Evolutionary conservation across 148 eudicot species (phyloP).

Genomic region (Nyssa sinensis): DNA sequence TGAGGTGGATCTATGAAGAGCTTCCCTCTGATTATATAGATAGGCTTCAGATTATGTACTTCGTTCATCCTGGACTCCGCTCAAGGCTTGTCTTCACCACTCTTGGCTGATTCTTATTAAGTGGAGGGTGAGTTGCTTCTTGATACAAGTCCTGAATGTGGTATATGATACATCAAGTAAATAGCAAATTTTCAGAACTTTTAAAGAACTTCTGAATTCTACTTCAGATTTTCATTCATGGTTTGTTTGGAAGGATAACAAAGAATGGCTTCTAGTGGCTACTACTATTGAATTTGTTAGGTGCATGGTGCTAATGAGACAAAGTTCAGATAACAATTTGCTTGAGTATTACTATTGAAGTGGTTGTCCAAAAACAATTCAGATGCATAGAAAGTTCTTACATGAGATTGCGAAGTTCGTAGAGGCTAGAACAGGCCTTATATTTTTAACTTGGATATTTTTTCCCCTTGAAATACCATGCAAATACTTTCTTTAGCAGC

Average conservation of each 20-base stretch:
- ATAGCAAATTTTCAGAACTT: background rate
- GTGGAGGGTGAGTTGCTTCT: constrained; percentile 67
- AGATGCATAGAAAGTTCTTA: too few species aligned
- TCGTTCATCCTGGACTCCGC: constrained; percentile 90
- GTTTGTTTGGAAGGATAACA: constrained; percentile 1
- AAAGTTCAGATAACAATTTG: background rate
- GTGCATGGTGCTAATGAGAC: too few species aligned
- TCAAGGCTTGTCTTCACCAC: constrained; percentile 92
- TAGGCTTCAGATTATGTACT: constrained; percentile 84
- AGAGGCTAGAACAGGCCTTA: background rate
- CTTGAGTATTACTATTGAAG: too few species aligned
- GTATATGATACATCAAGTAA: background rate
- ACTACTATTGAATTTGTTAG: background rate
- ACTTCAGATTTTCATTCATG: background rate
- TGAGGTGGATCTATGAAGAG: constrained; percentile 97
- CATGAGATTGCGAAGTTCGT: background rate
- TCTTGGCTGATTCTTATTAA: constrained; percentile 81
- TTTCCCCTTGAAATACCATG: too few species aligned
- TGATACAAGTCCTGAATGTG: background rate
- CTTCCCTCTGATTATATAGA: constrained; percentile 77
- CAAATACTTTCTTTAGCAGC: background rate
- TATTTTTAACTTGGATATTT: too few species aligned
- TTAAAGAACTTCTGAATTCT: background rate
- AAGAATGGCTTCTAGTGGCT: too few species aligned
- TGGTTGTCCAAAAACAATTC: too few species aligned